Evolutionary conservation across 2,329 filamentous ascomycete genomes (phyloP), one percentile per base, ranked within the genome.

Genomic region (Coleophoma crateriformis): DNA sequence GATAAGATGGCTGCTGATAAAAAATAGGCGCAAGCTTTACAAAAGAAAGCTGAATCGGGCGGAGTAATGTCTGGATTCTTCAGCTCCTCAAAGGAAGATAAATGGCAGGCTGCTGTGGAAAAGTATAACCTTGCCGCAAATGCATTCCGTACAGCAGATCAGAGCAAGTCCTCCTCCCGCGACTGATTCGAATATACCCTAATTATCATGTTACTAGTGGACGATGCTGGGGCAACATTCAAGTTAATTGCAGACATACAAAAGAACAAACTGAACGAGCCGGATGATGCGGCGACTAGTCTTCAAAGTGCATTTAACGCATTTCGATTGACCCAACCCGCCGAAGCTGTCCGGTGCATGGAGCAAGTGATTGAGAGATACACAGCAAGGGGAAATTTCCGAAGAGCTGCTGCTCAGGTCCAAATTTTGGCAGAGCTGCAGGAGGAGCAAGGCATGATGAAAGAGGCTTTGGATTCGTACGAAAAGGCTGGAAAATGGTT

Each of bases 261-360:
- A 68, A 80, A 74, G 58, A 85, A 91, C 6, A 27, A 27, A 27
- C 27, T 27, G 3, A 95, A 90, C 65, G 91, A 97, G 65, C 88
- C 87, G 39, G 89, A 95, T 66, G 94, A 97, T 66, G 90, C 90
- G 44, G 91, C 92, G 56, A 95, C 95, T 70, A 86, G 87, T 44
- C 75, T 90, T 53, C 82, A 86, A 62, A 91, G 97, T 68, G 94
- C 94, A 47, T 97, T 91, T 79, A 96, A 97, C 75, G 87, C 90
- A 52, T 97, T 96, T 73, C 81, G 86, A 62, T 95, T 90, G 71
- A 84, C 87, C 47, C 84, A 88, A 61, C 90, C 90, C 17, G 78
- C 89, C 64, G 86, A 92, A 62, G 92, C 91, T 14, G 88, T 87
- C 40, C 77, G 88, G 54, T 90, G 88, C 63, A 74, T 96, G 49